phyloP scores from a whole-genome alignment of 768 basidiomycete genomes.

The Phylloporus arenicola region DNA sequence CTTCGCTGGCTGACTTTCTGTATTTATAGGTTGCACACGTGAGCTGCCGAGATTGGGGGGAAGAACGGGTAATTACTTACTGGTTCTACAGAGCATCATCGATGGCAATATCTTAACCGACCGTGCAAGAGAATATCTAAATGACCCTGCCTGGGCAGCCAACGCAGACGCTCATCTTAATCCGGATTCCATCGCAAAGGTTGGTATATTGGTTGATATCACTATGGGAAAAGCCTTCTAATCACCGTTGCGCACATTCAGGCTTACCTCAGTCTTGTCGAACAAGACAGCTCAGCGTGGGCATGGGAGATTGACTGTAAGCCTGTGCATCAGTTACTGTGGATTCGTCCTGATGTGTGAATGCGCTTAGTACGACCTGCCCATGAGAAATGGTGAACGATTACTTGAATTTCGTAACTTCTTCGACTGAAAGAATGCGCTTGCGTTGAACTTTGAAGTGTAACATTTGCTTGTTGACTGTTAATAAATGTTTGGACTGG shows the following conservation, averaged over 20 bases:
- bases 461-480: not conserved
- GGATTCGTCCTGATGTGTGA: not conserved
- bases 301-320: conserved; percentile 78
- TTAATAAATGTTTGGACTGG: not conserved
- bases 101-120: conserved; percentile 54
- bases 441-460: not conserved
- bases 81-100: conserved; percentile 49
- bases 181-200: conserved; percentile 68
- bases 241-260: conserved; percentile 21
- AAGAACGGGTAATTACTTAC: too few relatives aligned
- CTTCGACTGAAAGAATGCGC: not conserved
- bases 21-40: conserved; percentile 56
- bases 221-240: not conserved
- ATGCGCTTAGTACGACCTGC: conserved; percentile 40
- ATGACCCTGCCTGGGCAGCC: conserved; percentile 36
- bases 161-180: conserved; percentile 47
- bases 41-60: conserved; percentile 23
- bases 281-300: conserved; percentile 69
- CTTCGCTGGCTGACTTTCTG: not conserved
- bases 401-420: not conserved
- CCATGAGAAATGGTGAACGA: conserved; percentile 48
- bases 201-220: conserved; percentile 25
- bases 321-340: conserved; percentile 18
- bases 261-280: conserved; percentile 61
- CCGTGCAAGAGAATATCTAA: conserved; percentile 24